Base-by-base conservation (phyloP, 2,329 filamentous ascomycete genomes). In the Paecilomyces dactylethromorphus region DNA sequence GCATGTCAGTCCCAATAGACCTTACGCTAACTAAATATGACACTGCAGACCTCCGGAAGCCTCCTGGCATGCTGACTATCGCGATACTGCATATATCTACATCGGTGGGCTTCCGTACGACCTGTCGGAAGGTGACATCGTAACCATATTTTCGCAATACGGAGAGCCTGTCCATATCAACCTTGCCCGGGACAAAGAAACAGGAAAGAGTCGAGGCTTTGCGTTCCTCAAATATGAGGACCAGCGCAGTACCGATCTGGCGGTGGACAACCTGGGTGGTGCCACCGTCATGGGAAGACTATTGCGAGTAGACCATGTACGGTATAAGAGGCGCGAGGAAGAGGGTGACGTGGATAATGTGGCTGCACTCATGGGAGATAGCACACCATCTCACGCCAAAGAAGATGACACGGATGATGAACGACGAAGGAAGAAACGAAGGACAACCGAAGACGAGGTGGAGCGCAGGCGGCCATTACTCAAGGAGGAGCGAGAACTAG, bases 141-240 rank as follows among this genome's bases (percentile, higher is more conserved):
- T 97, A 65, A 92, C 92, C 11, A 95, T 99, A 61, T 99, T 97
- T 80, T 96, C 92, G 6, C 94, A 99, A 74, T 99, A 88, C 71
- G 94, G 94, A 67, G 93, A 97, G 71, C 95, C 95, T 1, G 90
- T 92, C 2, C 95, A 93, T 76, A 82, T 99, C 60, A 95, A 97
- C 68, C 85, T 99, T 12, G 87, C 89, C 54, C 91, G 94, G 69
- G 94, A 99, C 81, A 94, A 94, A 71, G 95, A 97, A 72, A 95
- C 92, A 0, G 94, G 94, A 62, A 97, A 96, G 76, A 95, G 90
- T 62, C 89, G 89, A 65, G 94, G 94, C 0, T 99, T 97, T 71
- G 92, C 89, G 2, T 99, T 95, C 82, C 82, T 99, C 59, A 99
- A 99, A 72, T 99, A 97, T 76, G 94, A 99, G 73, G 93, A 99